phyloP scores from a whole-genome alignment of 768 basidiomycete genomes.

The Pleurotus eryngii region DNA sequence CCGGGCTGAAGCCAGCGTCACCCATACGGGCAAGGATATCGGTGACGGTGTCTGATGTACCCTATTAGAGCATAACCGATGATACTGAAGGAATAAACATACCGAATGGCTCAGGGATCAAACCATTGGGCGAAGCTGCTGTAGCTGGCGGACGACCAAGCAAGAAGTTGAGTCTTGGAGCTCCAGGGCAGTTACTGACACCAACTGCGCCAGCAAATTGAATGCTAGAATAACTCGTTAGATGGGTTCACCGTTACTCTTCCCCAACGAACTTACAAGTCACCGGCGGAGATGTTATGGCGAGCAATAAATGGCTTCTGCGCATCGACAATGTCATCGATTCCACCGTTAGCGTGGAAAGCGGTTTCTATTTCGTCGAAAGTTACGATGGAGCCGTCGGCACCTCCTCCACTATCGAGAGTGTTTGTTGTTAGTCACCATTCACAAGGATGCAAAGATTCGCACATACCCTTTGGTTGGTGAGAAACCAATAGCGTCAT shows the following conservation, averaged over 20 bases:
- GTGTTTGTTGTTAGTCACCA: no score
- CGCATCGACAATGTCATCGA: constrained; percentile 27
- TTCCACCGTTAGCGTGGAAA: constrained; percentile 30
- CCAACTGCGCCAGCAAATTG: constrained; percentile 35
- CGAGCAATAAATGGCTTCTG: constrained; percentile 24
- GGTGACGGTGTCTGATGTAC: constrained; percentile 12
- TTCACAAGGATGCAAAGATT: no score
- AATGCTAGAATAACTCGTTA: constrained; percentile 21
- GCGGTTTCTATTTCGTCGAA: constrained; percentile 29
- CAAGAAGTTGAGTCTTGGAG: constrained; percentile 26
- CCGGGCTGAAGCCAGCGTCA: constrained; percentile 5
- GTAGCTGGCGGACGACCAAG: constrained; percentile 19
- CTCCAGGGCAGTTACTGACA: constrained; percentile 31
- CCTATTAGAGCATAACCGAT: no score
- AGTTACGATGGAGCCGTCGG: constrained; percentile 35
- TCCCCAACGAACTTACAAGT: constrained; percentile 26
- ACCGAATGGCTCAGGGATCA: constrained; percentile 22
- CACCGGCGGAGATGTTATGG: constrained; percentile 27
- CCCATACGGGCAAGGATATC: constrained; percentile 15
- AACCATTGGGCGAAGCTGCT: constrained; percentile 14
- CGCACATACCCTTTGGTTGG: constrained; percentile 24
- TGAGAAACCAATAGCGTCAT: constrained; percentile 43
- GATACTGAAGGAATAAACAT: background rate
- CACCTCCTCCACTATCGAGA: constrained; percentile 27
- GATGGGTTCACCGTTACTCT: background rate